These are phyloP conservation scores for Epichloe gansuensis DNA, from an alignment of 2,329 filamentous ascomycete genomes.

Conservation along the genomic window DNA sequence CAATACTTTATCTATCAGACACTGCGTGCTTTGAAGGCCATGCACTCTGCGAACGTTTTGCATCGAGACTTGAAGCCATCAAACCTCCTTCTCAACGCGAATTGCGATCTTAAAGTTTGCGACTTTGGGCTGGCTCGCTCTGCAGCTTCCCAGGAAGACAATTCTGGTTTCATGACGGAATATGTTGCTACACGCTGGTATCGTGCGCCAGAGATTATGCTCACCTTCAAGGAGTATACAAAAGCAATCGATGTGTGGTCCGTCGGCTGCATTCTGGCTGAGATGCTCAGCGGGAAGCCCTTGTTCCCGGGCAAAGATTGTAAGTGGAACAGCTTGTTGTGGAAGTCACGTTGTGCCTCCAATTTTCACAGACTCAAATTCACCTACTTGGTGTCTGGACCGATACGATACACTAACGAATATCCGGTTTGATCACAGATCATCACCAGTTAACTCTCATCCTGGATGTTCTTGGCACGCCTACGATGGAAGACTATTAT, in stretches of 20 bases:
- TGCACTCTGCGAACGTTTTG: slow-evolving; percentile 97
- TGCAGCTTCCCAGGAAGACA: slow-evolving; percentile 93
- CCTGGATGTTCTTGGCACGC: slow-evolving; percentile 90
- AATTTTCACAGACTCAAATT: neutral
- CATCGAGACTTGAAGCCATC: slow-evolving; percentile 97
- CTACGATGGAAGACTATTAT: slow-evolving; percentile 99
- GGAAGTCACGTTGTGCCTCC: neutral
- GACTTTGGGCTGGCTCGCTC: slow-evolving; percentile 95
- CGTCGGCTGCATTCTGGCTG: slow-evolving; percentile 92
- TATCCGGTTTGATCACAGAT: slow-evolving; percentile 40
- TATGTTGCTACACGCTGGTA: slow-evolving; percentile 99
- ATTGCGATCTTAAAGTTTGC: slow-evolving; percentile 98
- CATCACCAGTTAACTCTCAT: slow-evolving; percentile 97
- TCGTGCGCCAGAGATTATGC: slow-evolving; percentile 97
- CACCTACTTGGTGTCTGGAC: neutral
- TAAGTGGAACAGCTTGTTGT: slow-evolving; percentile 32
- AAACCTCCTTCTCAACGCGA: slow-evolving; percentile 92
- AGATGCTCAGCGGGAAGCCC: slow-evolving; percentile 98
- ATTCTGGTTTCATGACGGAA: slow-evolving; percentile 99
- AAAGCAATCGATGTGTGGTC: slow-evolving; percentile 99
- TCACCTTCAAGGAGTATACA: slow-evolving; percentile 99
- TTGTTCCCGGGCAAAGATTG: slow-evolving; percentile 98
- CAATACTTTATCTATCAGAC: slow-evolving; percentile 99
- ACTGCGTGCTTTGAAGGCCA: slow-evolving; percentile 90
- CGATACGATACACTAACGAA: neutral